phyloP scores from a whole-genome alignment of 345 rosid species.

The Erucastrum elatum region DNA sequence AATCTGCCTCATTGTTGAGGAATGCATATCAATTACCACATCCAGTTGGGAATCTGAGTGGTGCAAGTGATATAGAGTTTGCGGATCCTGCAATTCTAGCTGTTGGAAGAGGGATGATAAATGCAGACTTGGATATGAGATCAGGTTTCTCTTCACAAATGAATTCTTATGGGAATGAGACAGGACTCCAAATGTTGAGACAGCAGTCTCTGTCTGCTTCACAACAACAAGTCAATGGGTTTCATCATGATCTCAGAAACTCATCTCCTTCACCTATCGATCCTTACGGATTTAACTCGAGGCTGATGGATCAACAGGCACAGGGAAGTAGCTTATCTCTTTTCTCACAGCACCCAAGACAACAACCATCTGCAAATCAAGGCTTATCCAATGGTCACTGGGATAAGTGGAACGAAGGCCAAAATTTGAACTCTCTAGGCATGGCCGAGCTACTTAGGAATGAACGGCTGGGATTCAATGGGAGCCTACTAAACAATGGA shows the following conservation, averaged over 20 bases:
- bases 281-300: constrained; percentile 58
- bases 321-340: constrained; percentile 54
- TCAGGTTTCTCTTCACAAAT: constrained; percentile 51
- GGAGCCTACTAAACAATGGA: constrained; percentile 46
- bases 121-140: constrained; percentile 59
- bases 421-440: constrained; percentile 50
- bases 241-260: constrained; percentile 59
- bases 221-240: constrained; percentile 33
- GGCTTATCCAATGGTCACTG: constrained; percentile 65
- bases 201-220: constrained; percentile 60
- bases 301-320: constrained; percentile 63
- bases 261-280: constrained; percentile 54
- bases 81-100: constrained; percentile 98
- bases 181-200: constrained; percentile 66
- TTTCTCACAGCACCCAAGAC: constrained; percentile 53
- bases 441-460: constrained; percentile 73
- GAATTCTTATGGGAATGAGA: constrained; percentile 58
- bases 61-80: constrained; percentile 70
- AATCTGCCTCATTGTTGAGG: constrained; percentile 56
- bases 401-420: constrained; percentile 77
- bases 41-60: constrained; percentile 44
- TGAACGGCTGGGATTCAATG: constrained; percentile 67
- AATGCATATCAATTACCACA: constrained; percentile 52
- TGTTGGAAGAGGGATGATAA: constrained; percentile 77
- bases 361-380: constrained; percentile 60